A percentile compares a stretch with the other conserved stretches of the same genome.
phyloP scores from a whole-genome alignment of 441 rosid species.

The Arabidopsis lyrata region DNA sequence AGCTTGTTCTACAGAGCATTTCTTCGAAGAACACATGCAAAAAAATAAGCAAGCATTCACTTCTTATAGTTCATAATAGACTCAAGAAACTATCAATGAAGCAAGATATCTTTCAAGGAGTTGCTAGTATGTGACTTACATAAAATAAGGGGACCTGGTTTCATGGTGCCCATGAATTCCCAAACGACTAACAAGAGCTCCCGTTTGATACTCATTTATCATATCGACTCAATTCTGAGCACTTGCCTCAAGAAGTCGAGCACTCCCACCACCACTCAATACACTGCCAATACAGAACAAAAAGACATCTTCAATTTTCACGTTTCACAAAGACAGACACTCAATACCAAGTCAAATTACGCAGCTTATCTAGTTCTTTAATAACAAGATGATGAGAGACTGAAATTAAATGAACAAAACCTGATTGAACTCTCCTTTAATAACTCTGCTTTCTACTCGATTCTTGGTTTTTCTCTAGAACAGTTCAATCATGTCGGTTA shows the following conservation, averaged over 20 bases:
- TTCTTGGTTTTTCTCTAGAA: too few relatives aligned
- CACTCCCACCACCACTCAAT: conserved; percentile 71
- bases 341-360: not conserved
- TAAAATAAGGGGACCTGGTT: too few relatives aligned
- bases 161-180: conserved; percentile 48
- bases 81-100: not conserved
- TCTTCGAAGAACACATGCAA: not conserved
- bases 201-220: conserved; percentile 62
- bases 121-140: too few relatives aligned
- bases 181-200: conserved; percentile 59
- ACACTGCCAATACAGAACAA: conserved; percentile 54
- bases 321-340: not conserved
- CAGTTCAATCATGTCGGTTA: too few relatives aligned
- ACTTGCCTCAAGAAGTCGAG: conserved; percentile 65
- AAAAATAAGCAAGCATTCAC: not conserved
- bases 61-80: not conserved
- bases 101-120: too few relatives aligned
- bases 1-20: not conserved
- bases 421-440: too few relatives aligned
- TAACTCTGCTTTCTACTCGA: too few relatives aligned
- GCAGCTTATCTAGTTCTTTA: conserved; percentile 10
- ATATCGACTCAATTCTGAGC: conserved; percentile 67
- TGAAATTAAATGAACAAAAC: too few relatives aligned
- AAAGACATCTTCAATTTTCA: not conserved
- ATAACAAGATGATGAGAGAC: too few relatives aligned